These are phyloP conservation scores for Leccinum fibrillosum DNA, from an alignment of 768 basidiomycete genomes.

Conservation along the genomic window DNA sequence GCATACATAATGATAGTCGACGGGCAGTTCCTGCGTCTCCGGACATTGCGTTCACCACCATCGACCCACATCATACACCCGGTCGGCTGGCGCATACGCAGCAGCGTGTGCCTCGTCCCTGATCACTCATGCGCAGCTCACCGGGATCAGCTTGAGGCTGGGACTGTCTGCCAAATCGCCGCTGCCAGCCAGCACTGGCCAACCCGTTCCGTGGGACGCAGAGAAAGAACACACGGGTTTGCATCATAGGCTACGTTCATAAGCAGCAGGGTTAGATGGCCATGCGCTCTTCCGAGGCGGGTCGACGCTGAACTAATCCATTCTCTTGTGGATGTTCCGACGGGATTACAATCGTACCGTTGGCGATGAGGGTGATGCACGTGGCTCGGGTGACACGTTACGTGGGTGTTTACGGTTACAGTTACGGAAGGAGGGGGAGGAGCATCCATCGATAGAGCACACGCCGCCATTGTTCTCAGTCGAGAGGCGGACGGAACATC, in stretches of 20 bases:
- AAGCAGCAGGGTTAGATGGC: constrained; percentile 9
- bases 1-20: not conserved
- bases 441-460: constrained; percentile 3
- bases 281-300: constrained; percentile 5
- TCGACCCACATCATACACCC: not conserved
- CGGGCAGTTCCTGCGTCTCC: constrained; percentile 1
- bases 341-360: not conserved
- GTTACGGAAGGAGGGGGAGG: not conserved
- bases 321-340: constrained; percentile 9
- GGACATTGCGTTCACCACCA: not conserved
- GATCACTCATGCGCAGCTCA: not conserved
- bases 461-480: constrained; percentile 3
- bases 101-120: constrained; percentile 1
- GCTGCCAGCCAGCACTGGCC: not conserved
- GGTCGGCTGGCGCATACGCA: not conserved
- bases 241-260: constrained; percentile 8
- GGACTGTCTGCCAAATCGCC: not conserved
- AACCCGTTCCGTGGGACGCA: not conserved
- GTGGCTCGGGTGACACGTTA: not conserved
- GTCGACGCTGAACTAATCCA: not conserved
- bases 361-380: not conserved
- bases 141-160: not conserved
- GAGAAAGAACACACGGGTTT: constrained; percentile 2
- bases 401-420: not conserved
- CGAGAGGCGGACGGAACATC: not conserved